These are phyloP conservation scores for Raddia distichophylla DNA, from an alignment of 176 grass and related monocot species.

Conservation along the genomic window DNA sequence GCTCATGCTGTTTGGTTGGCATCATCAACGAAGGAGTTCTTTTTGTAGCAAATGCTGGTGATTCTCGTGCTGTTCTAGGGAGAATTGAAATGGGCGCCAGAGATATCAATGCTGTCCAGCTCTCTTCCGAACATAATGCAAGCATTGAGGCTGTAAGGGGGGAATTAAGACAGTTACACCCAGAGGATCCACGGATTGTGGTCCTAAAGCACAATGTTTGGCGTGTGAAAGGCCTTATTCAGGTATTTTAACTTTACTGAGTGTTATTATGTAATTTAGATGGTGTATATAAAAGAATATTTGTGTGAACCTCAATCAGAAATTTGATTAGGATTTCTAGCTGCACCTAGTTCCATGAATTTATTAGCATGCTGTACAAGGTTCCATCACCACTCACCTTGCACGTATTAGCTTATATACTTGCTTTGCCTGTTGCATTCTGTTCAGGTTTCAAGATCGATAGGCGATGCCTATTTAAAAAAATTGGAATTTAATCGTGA, in stretches of 20 bases:
- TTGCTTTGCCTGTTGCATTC: conserved; percentile 6
- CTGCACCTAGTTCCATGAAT: neutral
- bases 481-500: conserved; percentile 52
- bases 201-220: conserved; percentile 79
- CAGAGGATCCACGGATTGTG: conserved; percentile 62
- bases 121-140: conserved; percentile 65
- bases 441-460: conserved; percentile 53
- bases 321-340: neutral
- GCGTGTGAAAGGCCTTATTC: conserved; percentile 81
- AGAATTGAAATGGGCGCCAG: conserved; percentile 44
- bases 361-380: neutral
- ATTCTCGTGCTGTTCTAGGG: conserved; percentile 75
- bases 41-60: conserved; percentile 68
- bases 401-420: neutral
- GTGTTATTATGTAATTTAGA: neutral
- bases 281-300: neutral
- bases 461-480: conserved; percentile 63
- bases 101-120: conserved; percentile 58
- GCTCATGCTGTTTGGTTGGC: conserved; percentile 72
- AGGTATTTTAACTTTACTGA: conserved; percentile 46
- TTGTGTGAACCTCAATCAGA: neutral
- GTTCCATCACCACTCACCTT: neutral
- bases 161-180: conserved; percentile 60
- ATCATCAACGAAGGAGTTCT: conserved; percentile 60
- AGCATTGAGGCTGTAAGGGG: conserved; percentile 60